A percentile compares a stretch with the other conserved stretches of the same genome.
Evolutionary conservation across 257 asterid genomes (phyloP).

Genomic region (Solanum pinnatisectum): DNA sequence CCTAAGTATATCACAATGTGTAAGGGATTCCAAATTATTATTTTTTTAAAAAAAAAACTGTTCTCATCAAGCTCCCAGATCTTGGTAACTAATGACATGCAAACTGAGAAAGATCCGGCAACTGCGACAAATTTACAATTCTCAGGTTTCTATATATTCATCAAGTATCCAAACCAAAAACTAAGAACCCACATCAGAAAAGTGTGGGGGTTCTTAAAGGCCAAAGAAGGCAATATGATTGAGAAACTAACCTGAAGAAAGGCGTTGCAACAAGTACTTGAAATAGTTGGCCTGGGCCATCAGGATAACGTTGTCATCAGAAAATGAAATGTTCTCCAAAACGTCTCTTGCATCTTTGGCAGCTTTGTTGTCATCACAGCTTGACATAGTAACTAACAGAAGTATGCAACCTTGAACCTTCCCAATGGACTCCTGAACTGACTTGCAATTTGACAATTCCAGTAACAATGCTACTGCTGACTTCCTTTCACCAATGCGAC

Average conservation of each 20-base stretch:
- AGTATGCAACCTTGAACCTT: constrained; percentile 58
- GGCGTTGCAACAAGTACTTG: constrained; percentile 43
- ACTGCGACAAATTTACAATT: background rate
- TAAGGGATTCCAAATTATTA: background rate
- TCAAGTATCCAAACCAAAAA: background rate
- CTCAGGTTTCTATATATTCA: background rate
- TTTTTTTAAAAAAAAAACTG: background rate
- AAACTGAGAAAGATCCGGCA: background rate
- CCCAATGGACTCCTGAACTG: constrained; percentile 36
- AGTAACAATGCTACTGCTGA: constrained; percentile 41
- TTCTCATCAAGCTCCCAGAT: background rate
- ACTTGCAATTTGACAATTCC: constrained; percentile 41
- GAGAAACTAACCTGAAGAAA: constrained; percentile 38
- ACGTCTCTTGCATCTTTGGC: constrained; percentile 36
- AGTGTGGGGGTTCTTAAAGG: background rate
- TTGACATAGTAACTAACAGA: constrained; percentile 46
- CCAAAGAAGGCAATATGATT: background rate
- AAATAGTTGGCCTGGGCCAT: constrained; percentile 60
- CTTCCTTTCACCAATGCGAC: constrained; percentile 43
- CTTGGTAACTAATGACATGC: background rate
- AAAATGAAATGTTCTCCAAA: constrained; percentile 53
- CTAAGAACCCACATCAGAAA: background rate
- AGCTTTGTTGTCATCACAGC: constrained; percentile 44
- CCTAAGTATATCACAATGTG: background rate
- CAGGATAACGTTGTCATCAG: constrained; percentile 51